Conservation (phyloP, 208 protist genomes). For the Borovskyia barvae region DNA sequence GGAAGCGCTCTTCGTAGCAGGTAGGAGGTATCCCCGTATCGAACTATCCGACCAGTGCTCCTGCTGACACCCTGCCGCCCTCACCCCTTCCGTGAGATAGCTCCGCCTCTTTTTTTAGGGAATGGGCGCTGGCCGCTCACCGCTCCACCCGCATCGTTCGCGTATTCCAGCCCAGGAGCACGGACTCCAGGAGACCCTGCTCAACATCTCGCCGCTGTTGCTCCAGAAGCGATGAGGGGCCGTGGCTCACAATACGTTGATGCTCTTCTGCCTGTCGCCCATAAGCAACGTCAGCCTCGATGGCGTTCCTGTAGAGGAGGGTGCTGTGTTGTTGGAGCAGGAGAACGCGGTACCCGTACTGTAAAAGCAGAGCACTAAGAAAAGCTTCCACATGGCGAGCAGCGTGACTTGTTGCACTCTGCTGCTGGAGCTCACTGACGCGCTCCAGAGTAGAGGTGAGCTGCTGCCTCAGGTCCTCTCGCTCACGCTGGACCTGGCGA, state of each 20-base stretch:
- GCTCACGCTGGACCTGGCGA: constrained; percentile 58
- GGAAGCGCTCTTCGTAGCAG: too few species aligned
- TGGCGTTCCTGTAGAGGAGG: constrained; percentile 29
- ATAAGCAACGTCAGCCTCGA: constrained; percentile 19
- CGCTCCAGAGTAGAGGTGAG: constrained; percentile 36
- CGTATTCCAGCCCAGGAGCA: constrained; percentile 35
- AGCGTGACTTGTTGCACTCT: constrained; percentile 3
- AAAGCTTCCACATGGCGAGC: constrained; percentile 34
- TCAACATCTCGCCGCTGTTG: constrained; percentile 63
- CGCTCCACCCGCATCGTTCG: constrained; percentile 25
- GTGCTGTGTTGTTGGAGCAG: constrained; percentile 64
- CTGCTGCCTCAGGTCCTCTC: constrained; percentile 48
- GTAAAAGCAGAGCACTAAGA: constrained; percentile 47
- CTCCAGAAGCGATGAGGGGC: constrained; percentile 44
- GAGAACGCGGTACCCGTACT: constrained; percentile 61
- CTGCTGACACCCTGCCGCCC: too few species aligned
- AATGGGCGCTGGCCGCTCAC: not conserved
- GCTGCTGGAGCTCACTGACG: constrained; percentile 22
- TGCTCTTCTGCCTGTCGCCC: constrained; percentile 22
- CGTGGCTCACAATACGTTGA: constrained; percentile 9
- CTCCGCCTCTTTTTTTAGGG: not conserved
- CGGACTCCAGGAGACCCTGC: constrained; percentile 49
- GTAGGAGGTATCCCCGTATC: too few species aligned
- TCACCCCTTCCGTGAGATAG: too few species aligned
- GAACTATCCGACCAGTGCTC: too few species aligned